Base-by-base conservation (phyloP, 169 alveolate species). In the Plasmodium vinckei region DNA sequence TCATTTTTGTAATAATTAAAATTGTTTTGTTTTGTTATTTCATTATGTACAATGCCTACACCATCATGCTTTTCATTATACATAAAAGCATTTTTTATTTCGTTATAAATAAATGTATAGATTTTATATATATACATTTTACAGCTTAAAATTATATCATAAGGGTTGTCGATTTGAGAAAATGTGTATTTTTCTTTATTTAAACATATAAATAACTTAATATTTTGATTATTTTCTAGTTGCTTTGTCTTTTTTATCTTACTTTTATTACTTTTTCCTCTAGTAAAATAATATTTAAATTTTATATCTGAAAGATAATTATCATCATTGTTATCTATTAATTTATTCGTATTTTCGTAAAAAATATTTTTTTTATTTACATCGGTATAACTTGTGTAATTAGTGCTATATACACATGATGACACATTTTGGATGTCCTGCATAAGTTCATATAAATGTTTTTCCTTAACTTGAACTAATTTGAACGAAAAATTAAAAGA, bases 241-340 rank as follows among this genome's bases (percentile, higher is more conserved):
- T n/a, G 44, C 47, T 86, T 25, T 6, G 63, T 60, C 10, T 70
- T 44, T 33, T 33, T 33, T 33, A 33, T 33, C 13, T 25, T 33
- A 39, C 47, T 86, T 70, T 57, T 46, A 53, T 70, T 44, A 86
- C 61, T 64, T 51, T 86, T 86, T 9, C 53, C 87, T 59, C 87
- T 70, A 15, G 91, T 86, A 73, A 86, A 86, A 59, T 86, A 86
- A 63, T 86, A 86, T 51, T 86, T 86, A 21, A 86, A 86, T 57
- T 59, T 70, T 59, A 71, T 9, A 72, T 39, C 17, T 9, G 39
- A 56, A 13, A n/a, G 12, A 9, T 51, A 23, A 27, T 6, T 70
- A 53, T 84, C 87, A 60, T 70, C 60, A 57, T 17, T 56, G 39
- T 23, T 19, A 49, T 77, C 9, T 12, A 86, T 51, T 70, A 70